Base-by-base conservation (phyloP, 73 alveolate genomes). In the Paramecium sonneborni region DNA sequence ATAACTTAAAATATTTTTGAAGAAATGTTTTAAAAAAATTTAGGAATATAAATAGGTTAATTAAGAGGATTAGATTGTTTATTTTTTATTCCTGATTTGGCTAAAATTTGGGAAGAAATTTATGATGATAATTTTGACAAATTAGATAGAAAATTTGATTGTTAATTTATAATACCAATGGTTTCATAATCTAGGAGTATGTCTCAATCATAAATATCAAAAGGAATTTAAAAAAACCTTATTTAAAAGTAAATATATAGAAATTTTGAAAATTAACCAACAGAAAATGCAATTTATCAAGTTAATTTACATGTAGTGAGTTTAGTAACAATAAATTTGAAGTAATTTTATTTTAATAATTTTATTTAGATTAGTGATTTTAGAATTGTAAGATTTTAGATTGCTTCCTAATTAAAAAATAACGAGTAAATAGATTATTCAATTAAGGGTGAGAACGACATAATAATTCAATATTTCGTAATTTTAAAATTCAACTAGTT, bases 21-120 rank as follows among this genome's bases (percentile, higher is more conserved):
- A 12, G 69, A 79, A 24, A 46, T 79, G 44, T 79, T 79, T 39
- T 6, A 43, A 79, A 39, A 79, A 12, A 21, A 79, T 18, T 43
- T 79, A 43, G 55, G 72, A 43, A 43, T 79, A 10, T 5, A 43
- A 41, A 2, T 39, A 23, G 30, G 55, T 9, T 7, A 79, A 43
- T 43, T 79, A 10, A 79, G 55, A 79, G 76, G 76, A 6, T 23
- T 79, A 79, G 90, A 79, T 79, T 79, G 44, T 24, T 44, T 79
- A 41, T 39, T 39, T 26, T 39, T 79, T 79, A 44, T 79, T 38
- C 90, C 90, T 43, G 69, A 79, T 44, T 43, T 79, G n/a, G 69
- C 69, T 11, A 79, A n/a, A 7, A 43, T 43, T 11, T 79, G 90
- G 90, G 74, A 39, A 9, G 56, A 74, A 37, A 37, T 74, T 7